Conservation (phyloP, 768 basidiomycete species). For the Termitomyces sp. region DNA sequence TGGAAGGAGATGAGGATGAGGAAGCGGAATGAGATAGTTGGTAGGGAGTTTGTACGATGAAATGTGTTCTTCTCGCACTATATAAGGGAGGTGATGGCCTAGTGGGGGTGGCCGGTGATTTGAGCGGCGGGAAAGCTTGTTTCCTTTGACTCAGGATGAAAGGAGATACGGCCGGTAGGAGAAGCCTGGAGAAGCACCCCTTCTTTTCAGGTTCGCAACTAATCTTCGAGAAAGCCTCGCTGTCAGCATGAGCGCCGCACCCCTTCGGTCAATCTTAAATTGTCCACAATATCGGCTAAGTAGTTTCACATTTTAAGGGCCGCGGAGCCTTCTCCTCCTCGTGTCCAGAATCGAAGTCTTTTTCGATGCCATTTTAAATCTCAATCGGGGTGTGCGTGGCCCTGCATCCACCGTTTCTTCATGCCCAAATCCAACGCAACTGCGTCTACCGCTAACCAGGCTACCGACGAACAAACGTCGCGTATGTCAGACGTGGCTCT, state of each 20-base stretch:
- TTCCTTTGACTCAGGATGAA: slow-evolving; percentile 23
- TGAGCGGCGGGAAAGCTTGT: slow-evolving; percentile 24
- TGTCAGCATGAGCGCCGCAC: slow-evolving; percentile 41
- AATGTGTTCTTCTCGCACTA: neutral
- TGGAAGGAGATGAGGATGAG: slow-evolving; percentile 63
- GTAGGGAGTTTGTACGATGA: neutral
- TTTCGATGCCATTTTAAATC: slow-evolving; percentile 56
- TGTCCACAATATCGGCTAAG: slow-evolving; percentile 44
- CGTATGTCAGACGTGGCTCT: slow-evolving; percentile 63
- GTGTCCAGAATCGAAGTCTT: slow-evolving; percentile 65
- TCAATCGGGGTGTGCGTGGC: slow-evolving; percentile 19
- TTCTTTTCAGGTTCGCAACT: slow-evolving; percentile 15
- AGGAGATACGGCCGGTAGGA: slow-evolving; percentile 30
- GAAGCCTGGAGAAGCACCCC: slow-evolving; percentile 1
- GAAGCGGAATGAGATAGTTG: slow-evolving; percentile 28
- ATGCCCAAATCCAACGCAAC: slow-evolving; percentile 38
- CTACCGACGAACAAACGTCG: slow-evolving; percentile 27
- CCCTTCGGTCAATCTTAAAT: slow-evolving; percentile 46
- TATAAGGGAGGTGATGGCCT: slow-evolving; percentile 14
- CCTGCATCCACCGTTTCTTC: slow-evolving; percentile 19
- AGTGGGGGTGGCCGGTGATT: slow-evolving; percentile 19
- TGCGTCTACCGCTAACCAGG: slow-evolving; percentile 22
- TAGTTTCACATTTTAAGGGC: slow-evolving; percentile 37
- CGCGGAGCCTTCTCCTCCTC: slow-evolving; percentile 54
- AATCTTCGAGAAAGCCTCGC: slow-evolving; percentile 39